These are phyloP conservation scores for Sideroxylon spinosum DNA, from an alignment of 179 eudicot genomes.

Conservation along the genomic window DNA sequence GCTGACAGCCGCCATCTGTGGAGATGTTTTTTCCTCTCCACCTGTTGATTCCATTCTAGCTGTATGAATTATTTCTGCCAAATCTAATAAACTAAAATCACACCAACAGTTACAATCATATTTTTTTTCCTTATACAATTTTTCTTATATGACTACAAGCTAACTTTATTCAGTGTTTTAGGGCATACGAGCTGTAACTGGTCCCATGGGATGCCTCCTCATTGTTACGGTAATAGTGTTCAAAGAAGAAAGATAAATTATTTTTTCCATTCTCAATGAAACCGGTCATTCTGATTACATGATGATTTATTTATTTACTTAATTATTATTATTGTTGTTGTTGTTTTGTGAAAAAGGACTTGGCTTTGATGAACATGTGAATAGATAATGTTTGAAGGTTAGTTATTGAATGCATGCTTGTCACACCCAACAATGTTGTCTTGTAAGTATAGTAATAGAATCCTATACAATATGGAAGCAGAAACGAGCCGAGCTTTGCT, in stretches of 20 bases:
- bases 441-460: too few species aligned
- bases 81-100: neutral
- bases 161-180: conserved; percentile 25
- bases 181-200: conserved; percentile 98
- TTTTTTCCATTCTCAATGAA: neutral
- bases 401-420: too few species aligned
- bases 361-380: neutral
- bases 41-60: conserved; percentile 85
- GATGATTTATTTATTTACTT: neutral
- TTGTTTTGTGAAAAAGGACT: neutral
- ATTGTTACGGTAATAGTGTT: conserved; percentile 68
- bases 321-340: too few species aligned
- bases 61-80: conserved; percentile 38
- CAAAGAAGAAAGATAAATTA: neutral
- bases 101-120: neutral
- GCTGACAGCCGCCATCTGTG: conserved; percentile 97
- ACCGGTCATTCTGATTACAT: neutral
- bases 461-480: too few species aligned
- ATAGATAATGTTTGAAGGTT: too few species aligned
- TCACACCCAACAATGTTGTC: too few species aligned
- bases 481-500: too few species aligned
- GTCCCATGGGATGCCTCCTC: conserved; percentile 84
- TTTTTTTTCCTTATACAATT: neutral
- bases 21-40: conserved; percentile 97
- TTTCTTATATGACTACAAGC: conserved; percentile 2